Conservation (phyloP, 176 grass and related monocot species). For the Eragrostis nindensis region DNA sequence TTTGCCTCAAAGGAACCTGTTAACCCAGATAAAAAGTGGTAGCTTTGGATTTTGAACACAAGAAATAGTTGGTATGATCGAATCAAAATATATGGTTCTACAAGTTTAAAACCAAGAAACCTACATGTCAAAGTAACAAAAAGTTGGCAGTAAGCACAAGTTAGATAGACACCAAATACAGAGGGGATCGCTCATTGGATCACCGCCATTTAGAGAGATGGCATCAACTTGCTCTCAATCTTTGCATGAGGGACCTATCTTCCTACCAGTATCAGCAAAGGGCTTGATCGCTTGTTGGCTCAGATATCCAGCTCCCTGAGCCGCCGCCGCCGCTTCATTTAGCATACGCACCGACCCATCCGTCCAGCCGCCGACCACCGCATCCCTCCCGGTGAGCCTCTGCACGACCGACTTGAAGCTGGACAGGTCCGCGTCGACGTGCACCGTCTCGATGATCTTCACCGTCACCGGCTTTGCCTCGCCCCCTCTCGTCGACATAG, state of each 20-base stretch:
- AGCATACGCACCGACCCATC: neutral
- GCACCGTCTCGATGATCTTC: constrained; percentile 58
- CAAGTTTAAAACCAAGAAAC: neutral
- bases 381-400: constrained; percentile 48
- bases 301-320: neutral
- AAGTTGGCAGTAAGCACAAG: neutral
- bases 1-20: neutral
- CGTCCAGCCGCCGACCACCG: constrained; percentile 20
- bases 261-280: neutral
- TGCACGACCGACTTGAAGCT: constrained; percentile 54
- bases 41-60: neutral
- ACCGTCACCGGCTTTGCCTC: constrained; percentile 26
- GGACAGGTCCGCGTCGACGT: constrained; percentile 43
- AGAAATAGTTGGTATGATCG: neutral
- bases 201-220: neutral
- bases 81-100: neutral
- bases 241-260: neutral
- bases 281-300: neutral
- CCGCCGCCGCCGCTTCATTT: neutral
- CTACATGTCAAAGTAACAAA: neutral
- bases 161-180: neutral
- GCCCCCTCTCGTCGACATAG: constrained; percentile 28
- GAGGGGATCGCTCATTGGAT: neutral
- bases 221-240: neutral
- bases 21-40: neutral